Conservation (phyloP, 371 early-diverging fungal species). For the Batkoa obscura region DNA sequence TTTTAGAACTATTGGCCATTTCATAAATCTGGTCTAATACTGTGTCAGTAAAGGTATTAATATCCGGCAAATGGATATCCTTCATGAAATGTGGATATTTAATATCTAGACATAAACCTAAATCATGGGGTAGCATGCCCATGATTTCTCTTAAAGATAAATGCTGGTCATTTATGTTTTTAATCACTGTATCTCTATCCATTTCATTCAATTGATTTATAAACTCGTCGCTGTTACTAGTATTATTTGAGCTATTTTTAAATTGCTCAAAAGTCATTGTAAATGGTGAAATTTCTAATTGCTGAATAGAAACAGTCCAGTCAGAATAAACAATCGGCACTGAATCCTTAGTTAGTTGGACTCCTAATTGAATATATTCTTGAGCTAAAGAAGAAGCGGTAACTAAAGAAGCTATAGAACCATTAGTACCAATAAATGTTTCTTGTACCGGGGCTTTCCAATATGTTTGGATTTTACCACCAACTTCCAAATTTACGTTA, state of each 20-base stretch:
- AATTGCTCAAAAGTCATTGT: constrained; percentile 40
- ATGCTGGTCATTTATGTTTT: neutral
- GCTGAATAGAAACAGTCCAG: constrained; percentile 35
- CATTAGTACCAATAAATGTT: constrained; percentile 8
- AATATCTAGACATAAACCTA: constrained; percentile 6
- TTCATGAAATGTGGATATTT: neutral
- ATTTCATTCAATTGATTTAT: neutral
- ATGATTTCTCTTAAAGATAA: neutral
- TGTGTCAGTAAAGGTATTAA: constrained; percentile 66
- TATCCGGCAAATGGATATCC: constrained; percentile 30
- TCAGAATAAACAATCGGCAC: constrained; percentile 74
- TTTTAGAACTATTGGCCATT: constrained; percentile 14
- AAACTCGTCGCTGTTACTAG: neutral
- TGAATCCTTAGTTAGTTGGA: constrained; percentile 78
- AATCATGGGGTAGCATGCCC: neutral
- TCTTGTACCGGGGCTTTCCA: constrained; percentile 80
- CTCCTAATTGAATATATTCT: constrained; percentile 61
- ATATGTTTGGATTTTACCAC: constrained; percentile 86
- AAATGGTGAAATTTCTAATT: constrained; percentile 31
- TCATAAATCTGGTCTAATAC: constrained; percentile 64
- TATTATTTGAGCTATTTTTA: constrained; percentile 10
- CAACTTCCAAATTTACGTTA: constrained; percentile 70
- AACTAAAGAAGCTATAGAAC: constrained; percentile 52
- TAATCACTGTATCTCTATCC: constrained; percentile 8
- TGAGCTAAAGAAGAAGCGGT: constrained; percentile 55